Evolutionary conservation across 2,329 filamentous ascomycete genomes (phyloP).

Genomic region (Whalleya microplaca): DNA sequence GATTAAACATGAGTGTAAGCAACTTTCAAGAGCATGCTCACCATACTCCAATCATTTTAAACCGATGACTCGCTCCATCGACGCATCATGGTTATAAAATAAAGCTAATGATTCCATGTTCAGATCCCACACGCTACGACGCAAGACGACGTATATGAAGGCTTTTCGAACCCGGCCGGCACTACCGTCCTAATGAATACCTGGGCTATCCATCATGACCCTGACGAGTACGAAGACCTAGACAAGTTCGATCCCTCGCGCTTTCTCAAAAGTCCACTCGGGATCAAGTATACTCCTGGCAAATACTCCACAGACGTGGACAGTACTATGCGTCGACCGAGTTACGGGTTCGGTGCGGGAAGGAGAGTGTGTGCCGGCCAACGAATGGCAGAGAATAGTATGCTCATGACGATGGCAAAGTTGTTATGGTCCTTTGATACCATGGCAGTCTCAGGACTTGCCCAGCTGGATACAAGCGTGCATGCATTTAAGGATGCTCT

Average conservation of each 20-base stretch:
- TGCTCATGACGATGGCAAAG: slow-evolving; percentile 45
- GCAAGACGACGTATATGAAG: slow-evolving; percentile 48
- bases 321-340: slow-evolving; percentile 14
- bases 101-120: no score
- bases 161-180: slow-evolving; percentile 50
- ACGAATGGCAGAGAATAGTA: slow-evolving; percentile 50
- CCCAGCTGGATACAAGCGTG: slow-evolving; percentile 29
- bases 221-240: slow-evolving; percentile 18
- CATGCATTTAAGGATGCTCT: slow-evolving; percentile 31
- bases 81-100: no score
- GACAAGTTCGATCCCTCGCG: slow-evolving; percentile 23
- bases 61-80: no score
- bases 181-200: slow-evolving; percentile 48
- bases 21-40: no score
- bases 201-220: slow-evolving; percentile 37
- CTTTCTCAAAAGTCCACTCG: slow-evolving; percentile 13
- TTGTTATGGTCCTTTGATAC: slow-evolving; percentile 54
- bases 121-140: slow-evolving; percentile 46
- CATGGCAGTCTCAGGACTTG: slow-evolving; percentile 14
- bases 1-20: background rate
- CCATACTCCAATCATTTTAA: no score
- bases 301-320: background rate
- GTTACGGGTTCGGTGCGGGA: slow-evolving; percentile 52
- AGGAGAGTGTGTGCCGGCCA: slow-evolving; percentile 53
- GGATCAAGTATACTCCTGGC: slow-evolving; percentile 4